Conservation (phyloP, 2,329 filamentous ascomycete genomes). For the Diaporthe citrichinensis region DNA sequence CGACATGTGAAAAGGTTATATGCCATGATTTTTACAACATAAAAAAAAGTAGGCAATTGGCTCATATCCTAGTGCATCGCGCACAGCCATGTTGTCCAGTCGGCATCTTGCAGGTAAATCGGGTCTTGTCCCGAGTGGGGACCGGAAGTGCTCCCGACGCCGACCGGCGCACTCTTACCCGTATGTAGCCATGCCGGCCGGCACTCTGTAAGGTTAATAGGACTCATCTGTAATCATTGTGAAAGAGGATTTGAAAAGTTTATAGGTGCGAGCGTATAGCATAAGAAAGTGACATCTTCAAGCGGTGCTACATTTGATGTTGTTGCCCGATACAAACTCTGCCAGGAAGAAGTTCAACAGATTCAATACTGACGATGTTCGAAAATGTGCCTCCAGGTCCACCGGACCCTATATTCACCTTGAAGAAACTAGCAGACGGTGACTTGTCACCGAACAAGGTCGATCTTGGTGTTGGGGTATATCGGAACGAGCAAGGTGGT, state of each 20-base stretch:
- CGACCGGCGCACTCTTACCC: neutral
- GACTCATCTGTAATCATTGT: no score
- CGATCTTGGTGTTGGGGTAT: slow-evolving; percentile 55
- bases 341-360: neutral
- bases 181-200: neutral
- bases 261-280: neutral
- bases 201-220: neutral
- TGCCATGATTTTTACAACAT: neutral
- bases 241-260: neutral
- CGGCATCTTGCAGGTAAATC: neutral
- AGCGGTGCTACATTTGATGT: neutral
- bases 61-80: neutral
- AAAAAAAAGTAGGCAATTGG: neutral
- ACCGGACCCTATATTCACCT: slow-evolving; percentile 10
- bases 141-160: neutral
- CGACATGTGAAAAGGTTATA: neutral
- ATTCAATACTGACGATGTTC: neutral
- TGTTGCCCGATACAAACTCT: neutral
- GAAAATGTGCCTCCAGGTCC: slow-evolving; percentile 2
- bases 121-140: slow-evolving; percentile 1
- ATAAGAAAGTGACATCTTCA: neutral
- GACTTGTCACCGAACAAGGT: slow-evolving; percentile 51
- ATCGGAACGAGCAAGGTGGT: slow-evolving; percentile 50
- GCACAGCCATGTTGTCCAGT: neutral
- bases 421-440: slow-evolving; percentile 50